These are phyloP conservation scores for Coprinopsis sp. DNA, from an alignment of 768 basidiomycete species.

Conservation along the genomic window DNA sequence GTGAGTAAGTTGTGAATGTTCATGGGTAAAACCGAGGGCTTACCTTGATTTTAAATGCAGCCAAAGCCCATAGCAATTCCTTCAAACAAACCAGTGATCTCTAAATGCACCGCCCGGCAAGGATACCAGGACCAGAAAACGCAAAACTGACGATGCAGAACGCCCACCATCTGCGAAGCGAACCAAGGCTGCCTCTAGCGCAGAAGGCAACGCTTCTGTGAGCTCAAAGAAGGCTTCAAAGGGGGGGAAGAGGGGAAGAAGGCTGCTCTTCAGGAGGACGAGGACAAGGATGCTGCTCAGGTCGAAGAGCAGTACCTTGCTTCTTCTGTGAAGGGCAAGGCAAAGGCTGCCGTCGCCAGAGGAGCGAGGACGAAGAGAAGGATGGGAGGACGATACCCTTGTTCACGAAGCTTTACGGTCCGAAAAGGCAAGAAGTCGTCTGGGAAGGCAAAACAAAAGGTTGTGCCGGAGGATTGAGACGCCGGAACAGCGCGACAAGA, in stretches of 20 bases:
- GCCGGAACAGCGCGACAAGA: conserved; percentile 61
- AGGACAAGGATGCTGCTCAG: conserved; percentile 19
- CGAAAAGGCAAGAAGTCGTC: conserved; percentile 28
- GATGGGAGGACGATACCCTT: conserved; percentile 23
- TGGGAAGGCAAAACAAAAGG: conserved; percentile 35
- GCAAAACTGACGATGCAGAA: too few species aligned
- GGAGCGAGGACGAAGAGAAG: conserved; percentile 22
- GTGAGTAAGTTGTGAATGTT: conserved; percentile 30
- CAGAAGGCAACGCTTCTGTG: neutral
- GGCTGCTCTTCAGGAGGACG: conserved; percentile 3
- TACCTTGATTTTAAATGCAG: conserved; percentile 8
- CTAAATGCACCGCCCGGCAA: neutral
- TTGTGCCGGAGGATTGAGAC: conserved; percentile 69
- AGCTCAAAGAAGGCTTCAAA: too few species aligned
- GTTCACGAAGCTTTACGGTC: conserved; percentile 59
- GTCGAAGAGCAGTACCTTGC: conserved; percentile 30
- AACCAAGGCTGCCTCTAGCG: neutral
- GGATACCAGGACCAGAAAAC: neutral
- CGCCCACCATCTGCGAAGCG: too few species aligned
- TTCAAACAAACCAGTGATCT: conserved; percentile 3
- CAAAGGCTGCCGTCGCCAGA: conserved; percentile 13
- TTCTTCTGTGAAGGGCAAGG: neutral
- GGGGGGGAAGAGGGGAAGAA: neutral
- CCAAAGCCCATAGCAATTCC: conserved; percentile 13
- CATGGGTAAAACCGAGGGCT: neutral